phyloP scores from a whole-genome alignment of 441 rosid genomes.

The Gossypium trilobum region DNA sequence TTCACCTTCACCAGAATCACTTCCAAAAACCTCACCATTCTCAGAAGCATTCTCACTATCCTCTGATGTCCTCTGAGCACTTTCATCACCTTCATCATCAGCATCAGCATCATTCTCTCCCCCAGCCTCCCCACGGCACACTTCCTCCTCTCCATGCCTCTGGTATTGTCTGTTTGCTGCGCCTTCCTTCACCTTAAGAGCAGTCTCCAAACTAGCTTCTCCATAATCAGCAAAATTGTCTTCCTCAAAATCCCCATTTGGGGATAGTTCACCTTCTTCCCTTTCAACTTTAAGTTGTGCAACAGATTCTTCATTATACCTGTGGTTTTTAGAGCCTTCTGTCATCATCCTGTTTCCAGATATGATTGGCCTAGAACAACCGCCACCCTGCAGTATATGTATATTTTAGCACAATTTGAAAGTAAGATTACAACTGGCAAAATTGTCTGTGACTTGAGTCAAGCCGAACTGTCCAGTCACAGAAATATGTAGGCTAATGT shows the following conservation, averaged over 20 bases:
- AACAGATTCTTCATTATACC: constrained; percentile 43
- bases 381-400: constrained; percentile 42
- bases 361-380: constrained; percentile 32
- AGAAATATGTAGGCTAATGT: background rate
- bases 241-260: constrained; percentile 86
- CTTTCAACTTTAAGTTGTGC: constrained; percentile 65
- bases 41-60: constrained; percentile 84
- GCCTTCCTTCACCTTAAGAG: constrained; percentile 45
- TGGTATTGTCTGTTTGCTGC: constrained; percentile 45
- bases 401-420: constrained; percentile 10
- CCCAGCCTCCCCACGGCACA: constrained; percentile 45
- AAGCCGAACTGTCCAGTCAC: constrained; percentile 6
- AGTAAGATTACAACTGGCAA: background rate
- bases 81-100: constrained; percentile 78
- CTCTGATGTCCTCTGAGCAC: constrained; percentile 77
- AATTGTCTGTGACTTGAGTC: background rate
- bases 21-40: constrained; percentile 82
- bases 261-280: constrained; percentile 98
- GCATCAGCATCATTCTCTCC: constrained; percentile 62
- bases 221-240: constrained; percentile 74
- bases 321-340: constrained; percentile 40
- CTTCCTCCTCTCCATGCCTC: constrained; percentile 44
- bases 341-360: constrained; percentile 44
- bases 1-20: constrained; percentile 77
- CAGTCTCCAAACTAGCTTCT: constrained; percentile 51